These are phyloP conservation scores for Coemansia sp. DNA, from an alignment of 192 early-diverging fungal species.

Conservation along the genomic window DNA sequence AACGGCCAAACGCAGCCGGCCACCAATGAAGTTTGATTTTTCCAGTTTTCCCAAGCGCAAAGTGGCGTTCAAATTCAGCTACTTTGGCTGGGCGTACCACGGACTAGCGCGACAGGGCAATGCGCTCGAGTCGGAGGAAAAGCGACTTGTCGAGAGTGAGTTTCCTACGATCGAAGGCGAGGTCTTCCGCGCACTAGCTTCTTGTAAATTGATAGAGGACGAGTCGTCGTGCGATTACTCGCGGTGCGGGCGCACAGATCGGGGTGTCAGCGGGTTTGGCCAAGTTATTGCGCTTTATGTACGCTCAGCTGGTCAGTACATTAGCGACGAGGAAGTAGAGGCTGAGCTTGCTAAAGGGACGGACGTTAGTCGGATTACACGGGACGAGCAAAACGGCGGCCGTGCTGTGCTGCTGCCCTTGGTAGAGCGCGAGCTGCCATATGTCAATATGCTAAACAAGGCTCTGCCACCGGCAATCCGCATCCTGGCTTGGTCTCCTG, in stretches of 20 bases:
- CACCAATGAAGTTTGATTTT: constrained; percentile 70
- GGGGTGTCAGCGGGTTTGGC: constrained; percentile 88
- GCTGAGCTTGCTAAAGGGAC: constrained; percentile 21
- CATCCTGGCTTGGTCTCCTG: constrained; percentile 89
- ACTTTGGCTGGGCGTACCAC: constrained; percentile 89
- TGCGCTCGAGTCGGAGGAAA: constrained; percentile 43
- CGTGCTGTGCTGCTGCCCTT: constrained; percentile 26
- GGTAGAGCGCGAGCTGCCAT: constrained; percentile 67
- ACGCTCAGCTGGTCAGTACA: constrained; percentile 58
- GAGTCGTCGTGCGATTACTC: constrained; percentile 73
- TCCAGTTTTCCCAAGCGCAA: constrained; percentile 70
- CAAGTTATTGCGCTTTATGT: constrained; percentile 86
- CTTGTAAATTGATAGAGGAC: constrained; percentile 73
- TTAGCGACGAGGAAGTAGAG: constrained; percentile 51
- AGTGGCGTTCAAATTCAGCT: constrained; percentile 86
- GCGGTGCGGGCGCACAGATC: constrained; percentile 83
- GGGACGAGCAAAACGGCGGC: constrained; percentile 30
- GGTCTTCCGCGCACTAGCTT: constrained; percentile 79
- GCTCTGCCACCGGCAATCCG: constrained; percentile 87
- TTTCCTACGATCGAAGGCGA: constrained; percentile 81
- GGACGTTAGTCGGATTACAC: constrained; percentile 14
- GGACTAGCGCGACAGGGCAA: constrained; percentile 79
- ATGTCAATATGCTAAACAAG: constrained; percentile 80
- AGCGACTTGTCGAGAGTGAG: constrained; percentile 42
- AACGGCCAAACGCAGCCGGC: constrained; percentile 42